A percentile compares a stretch with the other conserved stretches of the same genome.
Conservation (phyloP, 345 rosid species). For the Trapa incisa region DNA sequence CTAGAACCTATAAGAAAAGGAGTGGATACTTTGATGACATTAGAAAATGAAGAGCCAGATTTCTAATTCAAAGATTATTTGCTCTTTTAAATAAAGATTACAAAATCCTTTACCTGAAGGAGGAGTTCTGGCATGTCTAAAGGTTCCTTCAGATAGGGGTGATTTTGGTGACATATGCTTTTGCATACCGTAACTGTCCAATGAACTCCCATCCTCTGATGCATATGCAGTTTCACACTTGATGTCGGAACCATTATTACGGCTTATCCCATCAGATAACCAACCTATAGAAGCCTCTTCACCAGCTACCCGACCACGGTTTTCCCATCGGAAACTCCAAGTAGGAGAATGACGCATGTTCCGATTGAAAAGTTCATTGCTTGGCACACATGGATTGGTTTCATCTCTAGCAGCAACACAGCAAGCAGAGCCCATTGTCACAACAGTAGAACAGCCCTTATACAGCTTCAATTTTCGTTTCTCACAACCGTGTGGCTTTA, state of each 20-base stretch:
- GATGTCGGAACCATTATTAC: constrained; percentile 40
- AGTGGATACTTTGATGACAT: neutral
- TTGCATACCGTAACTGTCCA: constrained; percentile 39
- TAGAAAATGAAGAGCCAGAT: neutral
- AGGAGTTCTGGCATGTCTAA: constrained; percentile 28
- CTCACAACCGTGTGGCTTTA: constrained; percentile 15
- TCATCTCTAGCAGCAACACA: constrained; percentile 95
- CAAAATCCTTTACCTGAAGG: constrained; percentile 49
- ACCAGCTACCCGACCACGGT: constrained; percentile 90
- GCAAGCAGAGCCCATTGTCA: constrained; percentile 84
- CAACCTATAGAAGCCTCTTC: constrained; percentile 72
- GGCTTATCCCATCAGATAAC: constrained; percentile 56
- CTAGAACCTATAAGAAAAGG: neutral
- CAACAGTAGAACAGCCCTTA: constrained; percentile 16
- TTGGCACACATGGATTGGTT: constrained; percentile 46
- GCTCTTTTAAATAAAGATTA: neutral
- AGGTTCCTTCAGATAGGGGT: constrained; percentile 38
- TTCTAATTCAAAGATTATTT: neutral
- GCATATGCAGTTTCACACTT: constrained; percentile 52
- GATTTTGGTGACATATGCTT: constrained; percentile 54
- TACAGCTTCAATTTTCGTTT: constrained; percentile 9
- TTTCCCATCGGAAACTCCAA: constrained; percentile 96
- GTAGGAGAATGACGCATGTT: constrained; percentile 66
- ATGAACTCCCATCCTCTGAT: constrained; percentile 62
- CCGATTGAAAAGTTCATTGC: constrained; percentile 50